Conservation (phyloP, 192 early-diverging fungal genomes). For the Glomus cerebriforme region DNA sequence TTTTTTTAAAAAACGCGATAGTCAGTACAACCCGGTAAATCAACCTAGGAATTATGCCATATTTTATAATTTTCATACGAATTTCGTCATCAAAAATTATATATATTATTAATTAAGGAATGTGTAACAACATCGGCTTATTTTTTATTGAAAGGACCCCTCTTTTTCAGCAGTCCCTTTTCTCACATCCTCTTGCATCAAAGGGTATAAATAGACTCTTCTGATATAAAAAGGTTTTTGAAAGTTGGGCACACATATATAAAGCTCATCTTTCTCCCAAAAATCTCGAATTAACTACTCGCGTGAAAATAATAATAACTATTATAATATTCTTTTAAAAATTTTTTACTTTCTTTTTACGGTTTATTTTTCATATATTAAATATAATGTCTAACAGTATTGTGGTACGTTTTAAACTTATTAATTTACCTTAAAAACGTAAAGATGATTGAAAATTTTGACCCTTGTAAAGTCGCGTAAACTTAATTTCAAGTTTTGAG, state of each 20-base stretch:
- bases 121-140: not conserved
- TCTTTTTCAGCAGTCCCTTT: not conserved
- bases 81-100: no score
- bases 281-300: not conserved
- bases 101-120: no score
- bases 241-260: not conserved
- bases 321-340: not conserved
- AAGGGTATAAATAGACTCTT: slow-evolving; percentile 12
- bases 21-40: no score
- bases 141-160: not conserved
- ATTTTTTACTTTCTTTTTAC: not conserved
- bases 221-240: not conserved
- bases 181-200: not conserved
- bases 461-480: not conserved
- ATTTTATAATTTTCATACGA: no score
- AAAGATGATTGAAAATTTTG: not conserved
- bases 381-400: slow-evolving; percentile 3
- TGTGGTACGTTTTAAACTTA: slow-evolving; percentile 5
- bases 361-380: not conserved
- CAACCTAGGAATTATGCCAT: no score
- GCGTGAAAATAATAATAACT: not conserved
- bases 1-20: no score
- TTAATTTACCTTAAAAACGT: not conserved
- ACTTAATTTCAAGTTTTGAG: not conserved
- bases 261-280: not conserved